Conservation (phyloP, 192 early-diverging fungal species). For the Coemansia sp. region DNA sequence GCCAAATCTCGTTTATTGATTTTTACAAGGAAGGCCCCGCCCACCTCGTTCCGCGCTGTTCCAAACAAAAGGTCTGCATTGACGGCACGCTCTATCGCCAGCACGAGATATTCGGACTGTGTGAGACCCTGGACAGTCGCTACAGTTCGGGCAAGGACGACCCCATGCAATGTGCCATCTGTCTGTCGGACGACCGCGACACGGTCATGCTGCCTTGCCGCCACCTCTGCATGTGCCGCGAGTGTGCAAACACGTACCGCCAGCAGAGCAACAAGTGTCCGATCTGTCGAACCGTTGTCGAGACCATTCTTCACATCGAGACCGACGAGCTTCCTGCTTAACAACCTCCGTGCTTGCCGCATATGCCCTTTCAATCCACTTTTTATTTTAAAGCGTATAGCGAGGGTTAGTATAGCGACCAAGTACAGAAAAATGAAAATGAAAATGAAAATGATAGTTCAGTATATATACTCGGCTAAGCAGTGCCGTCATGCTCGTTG, state of each 20-base stretch:
- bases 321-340: neutral
- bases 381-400: neutral
- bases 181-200: constrained; percentile 68
- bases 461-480: neutral
- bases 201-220: constrained; percentile 75
- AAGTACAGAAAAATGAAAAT: neutral
- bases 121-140: constrained; percentile 24
- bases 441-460: neutral
- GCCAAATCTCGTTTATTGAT: constrained; percentile 48
- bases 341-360: neutral
- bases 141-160: constrained; percentile 22
- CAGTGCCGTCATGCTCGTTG: neutral
- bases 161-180: constrained; percentile 71
- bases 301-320: constrained; percentile 39
- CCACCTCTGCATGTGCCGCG: constrained; percentile 77
- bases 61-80: constrained; percentile 45
- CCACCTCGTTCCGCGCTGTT: constrained; percentile 34
- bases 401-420: neutral
- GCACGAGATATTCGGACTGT: constrained; percentile 48
- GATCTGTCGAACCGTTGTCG: constrained; percentile 46
- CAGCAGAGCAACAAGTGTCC: constrained; percentile 55
- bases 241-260: constrained; percentile 67
- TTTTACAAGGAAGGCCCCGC: constrained; percentile 36
- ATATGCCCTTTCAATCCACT: neutral
- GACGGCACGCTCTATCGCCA: constrained; percentile 29